These are phyloP conservation scores for Rhododendron simsii DNA, from an alignment of 148 eudicot genomes.

Conservation along the genomic window DNA sequence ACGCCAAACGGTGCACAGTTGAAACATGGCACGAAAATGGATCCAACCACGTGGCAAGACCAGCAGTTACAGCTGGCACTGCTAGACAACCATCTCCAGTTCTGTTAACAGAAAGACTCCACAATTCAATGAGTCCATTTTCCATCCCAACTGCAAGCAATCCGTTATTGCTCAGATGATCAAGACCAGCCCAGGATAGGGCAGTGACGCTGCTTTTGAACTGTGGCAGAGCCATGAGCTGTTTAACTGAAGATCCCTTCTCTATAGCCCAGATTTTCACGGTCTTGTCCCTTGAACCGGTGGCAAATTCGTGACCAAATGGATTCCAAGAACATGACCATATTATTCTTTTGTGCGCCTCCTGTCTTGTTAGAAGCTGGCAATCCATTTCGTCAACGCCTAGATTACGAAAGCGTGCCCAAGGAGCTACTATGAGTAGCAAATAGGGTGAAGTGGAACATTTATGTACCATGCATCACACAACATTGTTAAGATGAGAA, in stretches of 20 bases:
- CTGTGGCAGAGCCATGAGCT: conserved; percentile 51
- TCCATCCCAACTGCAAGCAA: conserved; percentile 87
- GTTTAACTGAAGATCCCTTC: conserved; percentile 46
- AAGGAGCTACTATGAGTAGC: neutral
- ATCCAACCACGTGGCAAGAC: conserved; percentile 41
- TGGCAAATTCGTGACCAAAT: conserved; percentile 73
- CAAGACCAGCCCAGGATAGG: conserved; percentile 74
- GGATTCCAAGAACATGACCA: conserved; percentile 99
- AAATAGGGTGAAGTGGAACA: neutral
- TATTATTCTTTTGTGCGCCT: conserved; percentile 93
- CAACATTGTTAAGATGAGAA: neutral
- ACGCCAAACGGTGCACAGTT: conserved; percentile 66
- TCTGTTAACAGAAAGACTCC: conserved; percentile 42
- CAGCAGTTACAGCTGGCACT: conserved; percentile 25
- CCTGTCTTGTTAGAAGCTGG: conserved; percentile 65
- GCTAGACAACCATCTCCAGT: conserved; percentile 17
- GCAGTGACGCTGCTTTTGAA: conserved; percentile 77
- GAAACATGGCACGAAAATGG: conserved; percentile 77
- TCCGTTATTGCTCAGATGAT: conserved; percentile 45
- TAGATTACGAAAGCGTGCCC: conserved; percentile 9
- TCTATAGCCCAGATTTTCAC: conserved; percentile 78
- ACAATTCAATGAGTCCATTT: conserved; percentile 72
- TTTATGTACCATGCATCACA: neutral
- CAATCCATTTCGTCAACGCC: conserved; percentile 50
- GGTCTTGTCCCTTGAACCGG: conserved; percentile 92